Evolutionary conservation across 2,329 filamentous ascomycete species (phyloP).

Genomic region (Lachnellula cervina): DNA sequence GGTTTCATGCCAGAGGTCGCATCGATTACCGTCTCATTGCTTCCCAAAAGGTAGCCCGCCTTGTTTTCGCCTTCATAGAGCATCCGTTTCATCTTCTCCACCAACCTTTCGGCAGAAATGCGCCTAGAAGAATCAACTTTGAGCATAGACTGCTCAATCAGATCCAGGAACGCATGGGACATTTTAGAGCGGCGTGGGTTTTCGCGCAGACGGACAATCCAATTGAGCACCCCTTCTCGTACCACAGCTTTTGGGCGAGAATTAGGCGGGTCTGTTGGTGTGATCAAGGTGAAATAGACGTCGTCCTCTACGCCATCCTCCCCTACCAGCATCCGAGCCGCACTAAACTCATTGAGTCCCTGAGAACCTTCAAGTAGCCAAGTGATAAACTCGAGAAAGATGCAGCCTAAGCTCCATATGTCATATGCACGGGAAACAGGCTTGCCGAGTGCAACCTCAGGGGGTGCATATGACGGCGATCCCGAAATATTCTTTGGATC

Average conservation of each 20-base stretch:
- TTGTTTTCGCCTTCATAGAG: not conserved
- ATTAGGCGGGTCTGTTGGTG: not conserved
- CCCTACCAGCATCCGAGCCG: not conserved
- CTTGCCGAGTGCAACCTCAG: constrained; percentile 29
- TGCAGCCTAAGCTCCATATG: constrained; percentile 30
- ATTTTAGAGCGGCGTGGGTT: not conserved
- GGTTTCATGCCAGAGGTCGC: not conserved
- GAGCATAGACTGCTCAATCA: not conserved
- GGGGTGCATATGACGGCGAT: constrained; percentile 33
- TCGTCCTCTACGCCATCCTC: not conserved
- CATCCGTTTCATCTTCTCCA: not conserved
- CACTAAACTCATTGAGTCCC: not conserved
- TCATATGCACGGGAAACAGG: constrained; percentile 15
- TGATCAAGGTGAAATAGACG: not conserved
- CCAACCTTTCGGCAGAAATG: not conserved
- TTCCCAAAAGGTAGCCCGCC: not conserved
- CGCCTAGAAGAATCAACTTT: not conserved
- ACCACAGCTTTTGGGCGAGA: not conserved
- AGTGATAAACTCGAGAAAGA: constrained; percentile 27
- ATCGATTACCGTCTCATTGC: not conserved
- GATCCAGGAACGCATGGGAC: not conserved
- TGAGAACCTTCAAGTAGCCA: constrained; percentile 20
- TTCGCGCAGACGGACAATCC: not conserved
- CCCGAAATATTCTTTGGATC: not conserved
- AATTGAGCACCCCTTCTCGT: not conserved